Evolutionary conservation across 306 rosid genomes (phyloP).

Genomic region (Casuarina equisetifolia): DNA sequence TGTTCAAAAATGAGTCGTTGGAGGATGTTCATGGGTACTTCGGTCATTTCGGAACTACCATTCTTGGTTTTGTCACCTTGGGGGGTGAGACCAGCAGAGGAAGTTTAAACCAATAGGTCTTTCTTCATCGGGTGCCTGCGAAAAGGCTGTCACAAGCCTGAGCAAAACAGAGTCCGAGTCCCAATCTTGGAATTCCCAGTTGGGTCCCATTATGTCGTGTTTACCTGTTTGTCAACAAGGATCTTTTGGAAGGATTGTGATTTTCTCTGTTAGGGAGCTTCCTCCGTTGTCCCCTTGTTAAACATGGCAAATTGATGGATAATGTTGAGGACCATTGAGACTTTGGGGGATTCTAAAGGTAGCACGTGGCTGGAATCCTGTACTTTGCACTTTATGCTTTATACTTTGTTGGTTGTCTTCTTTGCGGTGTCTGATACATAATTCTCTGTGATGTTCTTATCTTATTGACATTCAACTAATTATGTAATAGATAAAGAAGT

Average conservation of each 20-base stretch:
- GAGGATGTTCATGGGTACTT: neutral
- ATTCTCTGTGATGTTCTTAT: no score
- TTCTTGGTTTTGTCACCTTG: conserved; percentile 10
- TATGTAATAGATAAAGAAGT: conserved; percentile 51
- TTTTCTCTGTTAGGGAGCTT: neutral
- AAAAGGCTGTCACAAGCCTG: neutral
- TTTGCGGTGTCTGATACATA: no score
- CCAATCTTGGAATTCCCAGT: neutral
- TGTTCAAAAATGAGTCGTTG: no score
- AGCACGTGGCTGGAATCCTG: no score
- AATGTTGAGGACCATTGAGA: neutral
- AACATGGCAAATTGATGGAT: neutral
- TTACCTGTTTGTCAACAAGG: neutral
- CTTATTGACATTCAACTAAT: no score
- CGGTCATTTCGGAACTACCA: neutral
- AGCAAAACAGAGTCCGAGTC: neutral
- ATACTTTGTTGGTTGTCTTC: no score
- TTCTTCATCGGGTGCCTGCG: neutral
- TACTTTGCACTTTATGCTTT: neutral
- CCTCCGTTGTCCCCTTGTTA: neutral
- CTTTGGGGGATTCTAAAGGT: no score
- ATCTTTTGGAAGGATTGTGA: neutral
- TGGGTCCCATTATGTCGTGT: neutral
- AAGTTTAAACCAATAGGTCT: neutral
- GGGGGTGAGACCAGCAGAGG: neutral